Percentiles rank a stretch among this genome's conserved stretches.
phyloP scores from a whole-genome alignment of 2,329 filamentous ascomycete genomes.

The Microcera coccophila region DNA sequence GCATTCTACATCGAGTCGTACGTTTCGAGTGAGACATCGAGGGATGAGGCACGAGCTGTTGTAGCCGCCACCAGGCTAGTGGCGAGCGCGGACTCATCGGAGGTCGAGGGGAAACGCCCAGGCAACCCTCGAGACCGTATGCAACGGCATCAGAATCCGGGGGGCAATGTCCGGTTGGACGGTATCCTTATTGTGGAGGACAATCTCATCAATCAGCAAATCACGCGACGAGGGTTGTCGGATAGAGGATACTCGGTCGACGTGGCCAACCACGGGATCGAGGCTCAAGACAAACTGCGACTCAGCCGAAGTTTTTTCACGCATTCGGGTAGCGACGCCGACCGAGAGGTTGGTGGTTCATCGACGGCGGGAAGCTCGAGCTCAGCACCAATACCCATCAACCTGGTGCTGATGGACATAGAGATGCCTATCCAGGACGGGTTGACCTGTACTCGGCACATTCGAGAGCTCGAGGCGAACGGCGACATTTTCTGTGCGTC shows the following conservation, averaged over 20 bases:
- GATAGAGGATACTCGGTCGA: constrained; percentile 48
- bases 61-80: constrained; percentile 33
- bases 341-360: constrained; percentile 2
- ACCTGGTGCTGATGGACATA: constrained; percentile 70
- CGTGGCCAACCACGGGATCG: constrained; percentile 55
- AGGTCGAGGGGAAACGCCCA: constrained; percentile 17
- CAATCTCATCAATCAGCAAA: constrained; percentile 58
- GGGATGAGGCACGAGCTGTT: constrained; percentile 39
- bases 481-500: constrained; percentile 45
- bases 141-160: constrained; percentile 24
- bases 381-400: constrained; percentile 38
- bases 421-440: constrained; percentile 75
- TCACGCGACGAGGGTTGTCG: constrained; percentile 48
- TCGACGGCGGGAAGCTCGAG: constrained; percentile 13
- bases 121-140: constrained; percentile 18
- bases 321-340: constrained; percentile 5
- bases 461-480: constrained; percentile 57
- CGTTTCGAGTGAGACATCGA: constrained; percentile 38
- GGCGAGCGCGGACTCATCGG: constrained; percentile 20
- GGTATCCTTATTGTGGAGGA: constrained; percentile 57
- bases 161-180: constrained; percentile 31
- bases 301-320: constrained; percentile 19
- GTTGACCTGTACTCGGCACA: constrained; percentile 59
- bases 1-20: constrained; percentile 67
- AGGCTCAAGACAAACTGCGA: constrained; percentile 49